Percentiles rank a stretch among this genome's conserved stretches.
Evolutionary conservation across 2,329 filamentous ascomycete species (phyloP).

Genomic region (Colletotrichum australisinense): DNA sequence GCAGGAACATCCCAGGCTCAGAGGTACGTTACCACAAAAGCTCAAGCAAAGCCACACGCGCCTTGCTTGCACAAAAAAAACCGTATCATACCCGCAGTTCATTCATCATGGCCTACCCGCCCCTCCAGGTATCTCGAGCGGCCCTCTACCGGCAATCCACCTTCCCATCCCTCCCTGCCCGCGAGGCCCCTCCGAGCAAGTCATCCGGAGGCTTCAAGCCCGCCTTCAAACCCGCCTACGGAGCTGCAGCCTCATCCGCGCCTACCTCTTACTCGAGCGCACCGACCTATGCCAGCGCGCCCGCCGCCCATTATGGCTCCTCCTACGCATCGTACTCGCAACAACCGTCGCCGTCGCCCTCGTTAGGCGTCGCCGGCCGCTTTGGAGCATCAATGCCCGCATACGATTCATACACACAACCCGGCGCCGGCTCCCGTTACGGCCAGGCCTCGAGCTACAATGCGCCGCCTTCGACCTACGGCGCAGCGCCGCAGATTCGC

Average conservation of each 20-base stretch:
- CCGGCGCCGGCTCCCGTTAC: constrained; percentile 37
- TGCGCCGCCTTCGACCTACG: constrained; percentile 49
- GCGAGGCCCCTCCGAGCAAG: constrained; percentile 78
- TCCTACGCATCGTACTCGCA: constrained; percentile 53
- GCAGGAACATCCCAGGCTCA: constrained; percentile 53
- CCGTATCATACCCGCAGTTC: constrained; percentile 43
- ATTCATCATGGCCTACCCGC: constrained; percentile 88
- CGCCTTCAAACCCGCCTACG: constrained; percentile 45
- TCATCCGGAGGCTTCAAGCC: constrained; percentile 57
- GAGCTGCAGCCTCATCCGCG: constrained; percentile 41
- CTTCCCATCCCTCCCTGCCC: constrained; percentile 74
- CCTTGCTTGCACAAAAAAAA: constrained; percentile 2
- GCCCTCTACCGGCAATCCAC: constrained; percentile 45
- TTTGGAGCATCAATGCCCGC: constrained; percentile 38
- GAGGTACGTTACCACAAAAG: constrained; percentile 59
- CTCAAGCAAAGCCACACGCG: constrained; percentile 21
- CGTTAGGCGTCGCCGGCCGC: constrained; percentile 31
- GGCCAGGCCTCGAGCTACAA: constrained; percentile 46
- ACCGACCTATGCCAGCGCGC: constrained; percentile 48
- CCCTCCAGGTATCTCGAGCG: constrained; percentile 79
- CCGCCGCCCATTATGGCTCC: constrained; percentile 57
- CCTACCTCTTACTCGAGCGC: constrained; percentile 54
- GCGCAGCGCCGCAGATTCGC: constrained; percentile 74
- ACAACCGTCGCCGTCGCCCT: constrained; percentile 39
- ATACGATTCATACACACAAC: constrained; percentile 43